phyloP scores from a whole-genome alignment of 2,329 filamentous ascomycete species.

The Aspergillus sp. region DNA sequence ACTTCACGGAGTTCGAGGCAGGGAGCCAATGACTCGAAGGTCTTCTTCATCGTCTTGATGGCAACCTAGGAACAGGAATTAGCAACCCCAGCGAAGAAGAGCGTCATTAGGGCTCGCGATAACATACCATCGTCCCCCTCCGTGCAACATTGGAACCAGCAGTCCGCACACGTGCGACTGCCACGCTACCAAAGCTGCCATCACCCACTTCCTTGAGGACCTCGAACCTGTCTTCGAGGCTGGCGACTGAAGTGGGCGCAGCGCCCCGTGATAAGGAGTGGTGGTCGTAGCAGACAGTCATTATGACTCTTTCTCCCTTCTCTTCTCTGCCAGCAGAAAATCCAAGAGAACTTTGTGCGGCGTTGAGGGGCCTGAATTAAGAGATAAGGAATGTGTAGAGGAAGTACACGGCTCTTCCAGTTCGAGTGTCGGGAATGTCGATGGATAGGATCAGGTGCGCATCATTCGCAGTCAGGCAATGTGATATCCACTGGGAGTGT shows the following conservation, averaged over 20 bases:
- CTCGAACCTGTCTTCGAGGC: constrained; percentile 91
- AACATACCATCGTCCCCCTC: constrained; percentile 83
- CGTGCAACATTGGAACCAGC: constrained; percentile 86
- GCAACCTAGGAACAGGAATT: constrained; percentile 66
- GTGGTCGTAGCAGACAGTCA: constrained; percentile 78
- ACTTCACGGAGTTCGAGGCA: constrained; percentile 95
- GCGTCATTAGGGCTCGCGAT: not conserved
- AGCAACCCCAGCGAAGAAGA: constrained; percentile 12
- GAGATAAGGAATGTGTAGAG: constrained; percentile 12
- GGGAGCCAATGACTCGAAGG: constrained; percentile 85
- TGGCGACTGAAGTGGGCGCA: constrained; percentile 48
- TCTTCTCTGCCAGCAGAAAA: constrained; percentile 46
- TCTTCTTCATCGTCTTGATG: constrained; percentile 99
- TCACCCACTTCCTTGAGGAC: constrained; percentile 97
- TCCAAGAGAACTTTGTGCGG: constrained; percentile 28
- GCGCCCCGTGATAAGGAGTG: constrained; percentile 66
- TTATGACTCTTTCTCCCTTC: constrained; percentile 48
- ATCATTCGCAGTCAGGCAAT: constrained; percentile 31
- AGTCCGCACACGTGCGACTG: constrained; percentile 84
- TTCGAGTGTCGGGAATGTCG: constrained; percentile 18
- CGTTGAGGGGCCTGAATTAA: constrained; percentile 13
- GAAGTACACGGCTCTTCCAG: constrained; percentile 14
- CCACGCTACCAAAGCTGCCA: constrained; percentile 96
- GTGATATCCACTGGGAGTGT: constrained; percentile 14
- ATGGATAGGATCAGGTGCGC: constrained; percentile 29